A percentile compares a stretch with the other conserved stretches of the same genome.
Conservation (phyloP, 225 moss, liverwort and hornwort species). For the Bryoerythrophyllum caledonicum region DNA sequence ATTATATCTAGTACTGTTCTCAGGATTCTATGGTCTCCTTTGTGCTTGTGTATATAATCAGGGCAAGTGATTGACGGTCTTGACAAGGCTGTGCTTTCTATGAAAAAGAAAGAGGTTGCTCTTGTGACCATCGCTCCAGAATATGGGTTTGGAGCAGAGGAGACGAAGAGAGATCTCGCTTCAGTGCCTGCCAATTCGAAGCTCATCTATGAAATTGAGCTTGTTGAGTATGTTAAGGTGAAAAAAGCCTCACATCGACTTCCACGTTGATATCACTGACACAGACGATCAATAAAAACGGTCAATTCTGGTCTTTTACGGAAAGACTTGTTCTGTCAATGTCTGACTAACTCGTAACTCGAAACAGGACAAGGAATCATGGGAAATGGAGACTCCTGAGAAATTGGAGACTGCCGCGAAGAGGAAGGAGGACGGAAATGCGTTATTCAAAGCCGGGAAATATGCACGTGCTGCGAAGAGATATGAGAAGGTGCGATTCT, state of each 20-base stretch:
- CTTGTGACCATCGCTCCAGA: constrained; percentile 63
- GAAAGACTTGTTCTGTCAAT: not conserved
- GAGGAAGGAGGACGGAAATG: constrained; percentile 87
- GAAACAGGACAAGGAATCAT: constrained; percentile 80
- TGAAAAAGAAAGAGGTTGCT: constrained; percentile 87
- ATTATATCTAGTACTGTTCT: not conserved
- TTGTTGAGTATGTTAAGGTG: constrained; percentile 85
- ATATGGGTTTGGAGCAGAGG: constrained; percentile 69
- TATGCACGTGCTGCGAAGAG: constrained; percentile 73
- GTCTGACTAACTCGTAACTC: not conserved
- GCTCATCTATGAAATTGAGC: constrained; percentile 73
- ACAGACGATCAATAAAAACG: not conserved
- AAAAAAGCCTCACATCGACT: not conserved
- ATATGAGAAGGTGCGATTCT: constrained; percentile 67
- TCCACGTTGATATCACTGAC: not conserved
- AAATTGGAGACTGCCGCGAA: constrained; percentile 65
- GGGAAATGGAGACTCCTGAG: constrained; percentile 73
- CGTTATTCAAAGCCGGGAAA: constrained; percentile 70
- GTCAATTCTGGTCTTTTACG: no score
- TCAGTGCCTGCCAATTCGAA: constrained; percentile 76
- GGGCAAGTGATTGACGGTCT: constrained; percentile 83
- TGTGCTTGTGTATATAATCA: constrained; percentile 21
- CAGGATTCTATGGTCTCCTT: not conserved
- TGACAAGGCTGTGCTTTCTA: constrained; percentile 71
- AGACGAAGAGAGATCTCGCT: constrained; percentile 62